Percentiles rank a stretch among this genome's conserved stretches.
Evolutionary conservation across 2,329 filamentous ascomycete genomes (phyloP).

Genomic region (Cercospora zeina): DNA sequence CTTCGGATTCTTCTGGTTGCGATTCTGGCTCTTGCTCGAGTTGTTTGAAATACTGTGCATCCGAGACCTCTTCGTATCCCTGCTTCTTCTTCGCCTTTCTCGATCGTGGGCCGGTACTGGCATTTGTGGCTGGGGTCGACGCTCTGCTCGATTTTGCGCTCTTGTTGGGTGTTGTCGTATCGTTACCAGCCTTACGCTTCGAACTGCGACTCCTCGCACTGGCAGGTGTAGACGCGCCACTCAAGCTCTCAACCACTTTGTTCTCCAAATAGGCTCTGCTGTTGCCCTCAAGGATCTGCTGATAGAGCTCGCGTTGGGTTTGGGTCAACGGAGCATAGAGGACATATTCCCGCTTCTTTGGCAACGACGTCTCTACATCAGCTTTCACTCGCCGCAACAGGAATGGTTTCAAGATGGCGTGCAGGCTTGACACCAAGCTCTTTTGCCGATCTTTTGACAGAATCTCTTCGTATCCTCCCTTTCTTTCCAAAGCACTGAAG

Average conservation of each 20-base stretch:
- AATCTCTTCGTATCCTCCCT: conserved; percentile 74
- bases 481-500: conserved; percentile 87
- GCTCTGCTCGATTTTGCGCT: conserved; percentile 72
- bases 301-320: conserved; percentile 88
- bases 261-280: conserved; percentile 65
- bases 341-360: conserved; percentile 95
- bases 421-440: conserved; percentile 80
- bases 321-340: conserved; percentile 88
- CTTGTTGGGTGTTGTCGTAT: conserved; percentile 60
- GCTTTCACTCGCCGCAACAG: conserved; percentile 85
- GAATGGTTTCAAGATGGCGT: conserved; percentile 89
- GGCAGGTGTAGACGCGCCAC: conserved; percentile 52
- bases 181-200: conserved; percentile 58
- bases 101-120: conserved; percentile 51
- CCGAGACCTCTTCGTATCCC: conserved; percentile 71
- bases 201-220: conserved; percentile 50
- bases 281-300: conserved; percentile 65
- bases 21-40: conserved; percentile 60
- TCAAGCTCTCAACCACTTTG: conserved; percentile 69
- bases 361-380: conserved; percentile 87
- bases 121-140: conserved; percentile 67
- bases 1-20: conserved; percentile 45
- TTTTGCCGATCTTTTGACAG: conserved; percentile 75
- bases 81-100: conserved; percentile 56
- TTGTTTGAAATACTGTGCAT: conserved; percentile 79